A percentile compares a stretch with the other conserved stretches of the same genome.
phyloP scores from a whole-genome alignment of 2,329 filamentous ascomycete genomes.

The Clarireedia monteithiana region DNA sequence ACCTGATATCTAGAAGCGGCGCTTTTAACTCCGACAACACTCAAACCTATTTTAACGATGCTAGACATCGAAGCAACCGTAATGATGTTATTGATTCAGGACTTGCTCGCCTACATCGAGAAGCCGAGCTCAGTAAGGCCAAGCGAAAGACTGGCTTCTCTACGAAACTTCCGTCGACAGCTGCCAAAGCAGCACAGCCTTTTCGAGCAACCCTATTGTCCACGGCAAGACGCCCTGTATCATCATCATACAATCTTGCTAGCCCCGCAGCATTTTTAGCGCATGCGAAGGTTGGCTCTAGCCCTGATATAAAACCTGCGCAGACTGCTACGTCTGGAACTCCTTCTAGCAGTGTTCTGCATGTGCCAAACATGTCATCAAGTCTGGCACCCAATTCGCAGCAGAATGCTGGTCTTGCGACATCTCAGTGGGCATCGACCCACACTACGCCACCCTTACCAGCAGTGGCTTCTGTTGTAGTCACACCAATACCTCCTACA shows the following conservation, averaged over 20 bases:
- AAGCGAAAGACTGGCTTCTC: neutral
- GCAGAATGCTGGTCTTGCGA: neutral
- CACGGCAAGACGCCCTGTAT: neutral
- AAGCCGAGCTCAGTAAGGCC: neutral
- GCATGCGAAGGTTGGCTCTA: neutral
- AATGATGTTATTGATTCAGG: neutral
- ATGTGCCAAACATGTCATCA: neutral
- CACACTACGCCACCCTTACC: neutral
- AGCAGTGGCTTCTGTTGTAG: neutral
- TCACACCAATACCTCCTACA: neutral
- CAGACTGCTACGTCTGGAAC: neutral
- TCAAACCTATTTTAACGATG: neutral
- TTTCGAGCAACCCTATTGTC: too few species aligned
- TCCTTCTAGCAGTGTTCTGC: neutral
- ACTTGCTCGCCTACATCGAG: slow-evolving; percentile 2
- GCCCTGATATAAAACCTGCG: neutral
- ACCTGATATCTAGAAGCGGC: neutral
- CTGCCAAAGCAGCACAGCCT: neutral
- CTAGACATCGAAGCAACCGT: neutral
- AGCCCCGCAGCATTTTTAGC: neutral
- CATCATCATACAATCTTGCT: neutral
- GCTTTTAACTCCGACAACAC: too few species aligned
- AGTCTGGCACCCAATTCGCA: neutral
- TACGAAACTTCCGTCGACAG: neutral
- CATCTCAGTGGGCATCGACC: neutral